phyloP scores from a whole-genome alignment of 2,329 filamentous ascomycete genomes.

The Trichoderma sp. region DNA sequence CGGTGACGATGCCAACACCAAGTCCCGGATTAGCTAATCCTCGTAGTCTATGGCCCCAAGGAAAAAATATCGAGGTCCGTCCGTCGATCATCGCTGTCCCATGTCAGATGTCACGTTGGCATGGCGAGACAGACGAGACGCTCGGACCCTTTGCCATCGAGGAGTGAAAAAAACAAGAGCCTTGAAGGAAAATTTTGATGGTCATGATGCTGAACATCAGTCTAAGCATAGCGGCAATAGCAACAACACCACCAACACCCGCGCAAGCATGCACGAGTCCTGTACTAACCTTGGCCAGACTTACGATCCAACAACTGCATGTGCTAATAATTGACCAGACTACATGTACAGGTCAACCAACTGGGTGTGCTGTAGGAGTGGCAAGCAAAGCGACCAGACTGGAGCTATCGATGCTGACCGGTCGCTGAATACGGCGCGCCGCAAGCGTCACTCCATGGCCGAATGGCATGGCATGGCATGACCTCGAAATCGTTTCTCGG shows the following conservation, averaged over 20 bases:
- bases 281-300: background rate
- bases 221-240: background rate
- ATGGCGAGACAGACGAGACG: background rate
- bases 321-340: background rate
- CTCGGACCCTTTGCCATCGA: background rate
- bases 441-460: background rate
- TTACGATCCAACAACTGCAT: background rate
- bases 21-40: slow-evolving; percentile 12
- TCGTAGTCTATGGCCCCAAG: background rate
- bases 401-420: background rate
- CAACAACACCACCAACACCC: background rate
- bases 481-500: background rate
- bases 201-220: background rate
- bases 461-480: background rate
- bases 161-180: background rate
- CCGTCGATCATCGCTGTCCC: slow-evolving; percentile 8
- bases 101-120: background rate
- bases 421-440: background rate
- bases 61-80: background rate
- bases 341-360: background rate
- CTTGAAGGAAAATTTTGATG: background rate
- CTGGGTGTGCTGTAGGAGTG: background rate
- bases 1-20: background rate
- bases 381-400: background rate
- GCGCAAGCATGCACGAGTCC: background rate